Evolutionary conservation across 108 stramenopile genomes (phyloP).

Genomic region (Cyclotella baltica): DNA sequence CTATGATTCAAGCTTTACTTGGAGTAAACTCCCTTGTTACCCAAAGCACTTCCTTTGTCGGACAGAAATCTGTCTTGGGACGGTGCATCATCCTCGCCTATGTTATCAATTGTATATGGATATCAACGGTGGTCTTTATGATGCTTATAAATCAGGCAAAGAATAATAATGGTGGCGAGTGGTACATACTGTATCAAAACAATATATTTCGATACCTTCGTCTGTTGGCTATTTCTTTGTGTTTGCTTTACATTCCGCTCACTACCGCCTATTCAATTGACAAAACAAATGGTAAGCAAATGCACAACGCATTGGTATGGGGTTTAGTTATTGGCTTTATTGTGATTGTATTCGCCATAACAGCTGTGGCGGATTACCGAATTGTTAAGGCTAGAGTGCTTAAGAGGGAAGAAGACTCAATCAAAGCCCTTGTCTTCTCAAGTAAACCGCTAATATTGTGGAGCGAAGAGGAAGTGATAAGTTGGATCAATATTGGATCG

Average conservation of each 20-base stretch:
- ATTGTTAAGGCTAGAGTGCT: background rate
- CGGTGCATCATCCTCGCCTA: background rate
- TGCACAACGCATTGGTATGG: background rate
- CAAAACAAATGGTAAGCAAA: background rate
- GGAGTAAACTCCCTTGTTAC: conserved; percentile 1
- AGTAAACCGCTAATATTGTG: conserved; percentile 3
- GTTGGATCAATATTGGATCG: background rate
- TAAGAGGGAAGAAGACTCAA: background rate
- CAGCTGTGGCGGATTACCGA: background rate
- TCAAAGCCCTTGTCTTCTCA: background rate
- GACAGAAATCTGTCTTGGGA: background rate
- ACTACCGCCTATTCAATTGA: background rate
- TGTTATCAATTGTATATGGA: background rate
- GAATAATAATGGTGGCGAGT: background rate
- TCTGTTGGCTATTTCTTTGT: background rate
- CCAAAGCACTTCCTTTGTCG: background rate
- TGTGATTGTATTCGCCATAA: background rate
- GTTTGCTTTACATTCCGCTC: background rate
- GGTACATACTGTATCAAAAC: background rate
- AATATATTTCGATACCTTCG: background rate
- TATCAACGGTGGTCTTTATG: background rate
- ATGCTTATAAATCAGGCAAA: background rate
- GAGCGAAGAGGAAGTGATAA: background rate
- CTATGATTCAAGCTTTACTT: background rate
- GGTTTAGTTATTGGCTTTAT: background rate